Evolutionary conservation across 2,329 filamentous ascomycete species (phyloP), one percentile per base, ranked within the genome.

Genomic region (Aspergillus spinulosporus): DNA sequence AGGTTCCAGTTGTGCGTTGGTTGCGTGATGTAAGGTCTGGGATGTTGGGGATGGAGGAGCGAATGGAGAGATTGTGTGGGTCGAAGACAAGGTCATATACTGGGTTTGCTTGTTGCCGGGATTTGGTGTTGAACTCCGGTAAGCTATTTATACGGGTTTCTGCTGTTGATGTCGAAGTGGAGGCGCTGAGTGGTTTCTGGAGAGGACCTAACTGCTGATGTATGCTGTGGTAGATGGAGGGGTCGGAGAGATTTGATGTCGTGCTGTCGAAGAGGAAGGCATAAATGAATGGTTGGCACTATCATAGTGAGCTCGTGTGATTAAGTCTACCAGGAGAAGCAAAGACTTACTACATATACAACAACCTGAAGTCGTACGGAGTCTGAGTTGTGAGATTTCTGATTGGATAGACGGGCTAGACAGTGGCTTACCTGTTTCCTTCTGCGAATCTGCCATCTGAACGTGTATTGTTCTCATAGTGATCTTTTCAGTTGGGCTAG

Each of bases 41-140:
- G 51, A 88, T 87, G 61, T 86, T 85, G 5, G 85, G 84, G 14
- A 88, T 78, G n/a, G 79, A 84, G 15, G 83, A 82, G 56, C 84
- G 82, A 3, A 86, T 72, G 0, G 83, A 85, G 1, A 84, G 68
- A 32, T 80, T 81, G 5, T 74, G 71, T 1, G 84, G 83, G 65
- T 87, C 84, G 64, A 81, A 86, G 45, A 87, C 77, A 6, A 87
- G 74, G 61, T 87, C 83, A 68, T 82, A 84, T 40, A 87, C 80
- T 8, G 79, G 78, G 15, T 68, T 64, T 43, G 70, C 72, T 15
- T 68, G 66, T 57, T 66, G 68, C 44, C 64, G 67, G 49, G 71
- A 68, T 40, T 74, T 71, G 36, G 67, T 60, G 58, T 63, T 69
- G 65, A 5, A 66, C 65, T 31, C 67, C 53, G n/a, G 65, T 4